These are phyloP conservation scores for Cephalotrichum gorgonifer DNA, from an alignment of 2,329 filamentous ascomycete genomes.

Conservation along the genomic window DNA sequence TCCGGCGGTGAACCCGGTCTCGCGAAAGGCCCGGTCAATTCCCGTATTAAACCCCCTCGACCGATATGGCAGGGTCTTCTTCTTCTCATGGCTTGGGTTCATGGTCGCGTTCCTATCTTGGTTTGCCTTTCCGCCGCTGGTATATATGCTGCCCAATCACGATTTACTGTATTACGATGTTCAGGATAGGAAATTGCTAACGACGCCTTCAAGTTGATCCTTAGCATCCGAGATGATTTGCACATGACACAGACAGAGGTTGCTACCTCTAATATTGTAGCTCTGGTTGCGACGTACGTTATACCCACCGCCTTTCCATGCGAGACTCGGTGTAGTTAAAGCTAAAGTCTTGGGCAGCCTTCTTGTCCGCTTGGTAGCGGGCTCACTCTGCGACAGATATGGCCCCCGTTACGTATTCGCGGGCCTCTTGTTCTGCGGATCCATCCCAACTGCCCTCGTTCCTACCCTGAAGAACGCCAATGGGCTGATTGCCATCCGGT, in stretches of 20 bases:
- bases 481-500: constrained; percentile 61
- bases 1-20: constrained; percentile 74
- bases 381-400: constrained; percentile 73
- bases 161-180: no score
- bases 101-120: constrained; percentile 84
- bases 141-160: no score
- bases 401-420: constrained; percentile 75
- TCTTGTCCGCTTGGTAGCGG: constrained; percentile 65
- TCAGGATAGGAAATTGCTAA: no score
- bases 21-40: constrained; percentile 69
- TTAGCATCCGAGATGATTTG: constrained; percentile 45
- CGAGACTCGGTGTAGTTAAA: constrained; percentile 12
- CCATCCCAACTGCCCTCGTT: constrained; percentile 75
- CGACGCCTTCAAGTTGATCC: background rate
- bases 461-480: constrained; percentile 56
- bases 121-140: constrained; percentile 84
- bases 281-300: constrained; percentile 40
- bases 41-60: constrained; percentile 70
- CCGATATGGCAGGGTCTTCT: constrained; percentile 76
- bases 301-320: no score
- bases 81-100: constrained; percentile 81
- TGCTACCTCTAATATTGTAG: constrained; percentile 84
- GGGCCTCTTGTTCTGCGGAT: constrained; percentile 59
- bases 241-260: constrained; percentile 59
- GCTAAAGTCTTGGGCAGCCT: constrained; percentile 31